phyloP scores from a whole-genome alignment of 176 grass and related monocot species.

The Ampelocalamus luodianensis region DNA sequence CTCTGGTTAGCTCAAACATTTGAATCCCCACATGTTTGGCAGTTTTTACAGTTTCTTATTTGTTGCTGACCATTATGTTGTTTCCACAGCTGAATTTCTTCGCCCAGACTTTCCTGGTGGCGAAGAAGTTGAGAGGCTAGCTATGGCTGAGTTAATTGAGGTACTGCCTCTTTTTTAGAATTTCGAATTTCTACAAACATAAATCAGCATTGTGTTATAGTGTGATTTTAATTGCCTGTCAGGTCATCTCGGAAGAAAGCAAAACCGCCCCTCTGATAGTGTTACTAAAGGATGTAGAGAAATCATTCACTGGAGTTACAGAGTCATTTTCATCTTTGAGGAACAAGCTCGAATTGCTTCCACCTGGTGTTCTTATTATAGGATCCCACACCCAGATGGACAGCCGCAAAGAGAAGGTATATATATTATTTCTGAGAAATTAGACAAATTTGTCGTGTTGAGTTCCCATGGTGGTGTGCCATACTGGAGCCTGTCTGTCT shows the following conservation, averaged over 20 bases:
- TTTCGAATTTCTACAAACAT: conserved; percentile 1
- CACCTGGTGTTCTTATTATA: conserved; percentile 89
- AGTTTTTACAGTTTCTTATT: conserved; percentile 43
- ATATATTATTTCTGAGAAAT: conserved; percentile 36
- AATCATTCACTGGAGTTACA: conserved; percentile 85
- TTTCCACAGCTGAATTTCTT: conserved; percentile 70
- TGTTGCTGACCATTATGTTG: conserved; percentile 34
- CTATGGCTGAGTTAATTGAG: conserved; percentile 83
- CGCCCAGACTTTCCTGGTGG: conserved; percentile 59
- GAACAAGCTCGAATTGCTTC: conserved; percentile 78
- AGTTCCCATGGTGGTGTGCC: conserved; percentile 23
- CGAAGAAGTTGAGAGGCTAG: conserved; percentile 92
- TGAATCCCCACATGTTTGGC: conserved; percentile 11
- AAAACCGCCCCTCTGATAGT: conserved; percentile 89
- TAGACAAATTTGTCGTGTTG: conserved; percentile 1
- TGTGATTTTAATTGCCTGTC: conserved; percentile 45
- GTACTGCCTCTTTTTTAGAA: conserved; percentile 43
- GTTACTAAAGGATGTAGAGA: conserved; percentile 92
- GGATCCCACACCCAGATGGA: conserved; percentile 90
- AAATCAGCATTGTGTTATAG: conserved; percentile 16
- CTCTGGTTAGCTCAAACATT: conserved; percentile 66
- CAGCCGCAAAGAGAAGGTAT: conserved; percentile 99
- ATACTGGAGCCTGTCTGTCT: background rate
- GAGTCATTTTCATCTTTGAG: conserved; percentile 79
- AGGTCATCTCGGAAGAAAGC: conserved; percentile 94